A percentile compares a stretch with the other conserved stretches of the same genome.
Conservation (phyloP, 441 rosid species). For the Erodium texanum region DNA sequence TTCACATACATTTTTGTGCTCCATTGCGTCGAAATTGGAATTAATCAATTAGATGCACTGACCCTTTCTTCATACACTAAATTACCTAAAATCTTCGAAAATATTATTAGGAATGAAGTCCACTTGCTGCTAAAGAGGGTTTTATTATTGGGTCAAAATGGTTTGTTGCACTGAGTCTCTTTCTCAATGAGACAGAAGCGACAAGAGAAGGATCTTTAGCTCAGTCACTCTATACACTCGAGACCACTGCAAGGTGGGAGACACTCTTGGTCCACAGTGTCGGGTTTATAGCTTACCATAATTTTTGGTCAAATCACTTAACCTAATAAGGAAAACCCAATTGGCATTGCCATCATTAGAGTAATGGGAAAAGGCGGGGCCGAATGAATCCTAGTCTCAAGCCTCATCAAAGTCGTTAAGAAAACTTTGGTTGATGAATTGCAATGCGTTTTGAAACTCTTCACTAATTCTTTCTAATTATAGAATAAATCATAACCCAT, state of each 20-base stretch:
- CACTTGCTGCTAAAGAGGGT: conserved; percentile 21
- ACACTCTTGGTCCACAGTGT: conserved; percentile 47
- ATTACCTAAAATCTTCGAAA: conserved; percentile 18
- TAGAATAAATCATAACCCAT: neutral
- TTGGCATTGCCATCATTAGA: conserved; percentile 19
- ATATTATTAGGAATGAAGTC: conserved; percentile 22
- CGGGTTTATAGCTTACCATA: conserved; percentile 33
- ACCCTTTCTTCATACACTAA: conserved; percentile 17
- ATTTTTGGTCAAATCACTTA: conserved; percentile 24
- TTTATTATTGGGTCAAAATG: conserved; percentile 22
- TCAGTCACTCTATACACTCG: conserved; percentile 19
- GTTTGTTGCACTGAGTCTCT: conserved; percentile 18
- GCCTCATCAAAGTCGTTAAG: conserved; percentile 16
- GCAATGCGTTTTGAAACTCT: neutral
- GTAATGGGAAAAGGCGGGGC: conserved; percentile 3
- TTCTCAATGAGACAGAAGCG: conserved; percentile 28
- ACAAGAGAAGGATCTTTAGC: conserved; percentile 26
- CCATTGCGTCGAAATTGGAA: neutral
- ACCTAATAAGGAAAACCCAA: conserved; percentile 12
- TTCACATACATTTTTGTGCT: neutral
- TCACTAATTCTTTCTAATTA: neutral
- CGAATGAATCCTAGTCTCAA: conserved; percentile 19
- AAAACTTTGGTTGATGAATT: conserved; percentile 4
- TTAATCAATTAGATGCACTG: conserved; percentile 2
- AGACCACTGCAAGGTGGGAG: conserved; percentile 36